Base-by-base conservation (phyloP, 306 rosid genomes). In the Carpinus fangiana region DNA sequence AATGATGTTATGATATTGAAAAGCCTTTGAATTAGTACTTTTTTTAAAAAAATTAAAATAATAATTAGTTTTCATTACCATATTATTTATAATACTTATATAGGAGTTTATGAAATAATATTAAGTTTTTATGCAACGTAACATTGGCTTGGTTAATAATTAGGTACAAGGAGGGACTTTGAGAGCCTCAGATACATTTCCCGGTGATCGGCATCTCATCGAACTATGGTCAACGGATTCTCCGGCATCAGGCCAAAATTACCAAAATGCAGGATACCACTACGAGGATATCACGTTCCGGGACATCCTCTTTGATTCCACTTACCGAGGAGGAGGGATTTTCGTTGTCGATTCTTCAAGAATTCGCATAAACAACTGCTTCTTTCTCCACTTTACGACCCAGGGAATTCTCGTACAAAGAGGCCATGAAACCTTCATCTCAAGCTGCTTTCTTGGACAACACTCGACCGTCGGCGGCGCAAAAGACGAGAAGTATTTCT, bases 261-360 rank as follows among this genome's bases (percentile, higher is more conserved):
- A 11, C 51, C 79, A 86, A 71, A 80, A 48, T 73, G 73, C 7
- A 3, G 85, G 5, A 20, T 88, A 88, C 60, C 76, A 78, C 83
- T 89, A 88, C n/a, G 96, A 91, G 81, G 97, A 86, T 86, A 86
- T 89, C 77, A 88, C 93, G 17, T 89, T 91, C 70, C 20, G 86
- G 8, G 93, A 89, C 83, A 80, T 89, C 17, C 92, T 89, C 66
- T 91, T 91, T 14, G 96, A 89, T 78, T 91, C 93, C 36, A 76
- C 84, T 82, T 84, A 69, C 0, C 76, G 88, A 26, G 93, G 92
- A 77, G 96, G 96, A 26, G 92, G 96, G 5, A 69, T 89, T 45
- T 82, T 78, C 78, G 28, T 89, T 0, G 68, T 84, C 0, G 87
- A 91, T 79, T 86, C 90, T 0, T 90, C 87, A 5, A 76, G 96